A percentile compares a stretch with the other conserved stretches of the same genome.
Evolutionary conservation across 2,329 filamentous ascomycete genomes (phyloP).

Genomic region (Hymenoscyphus fraxineus): DNA sequence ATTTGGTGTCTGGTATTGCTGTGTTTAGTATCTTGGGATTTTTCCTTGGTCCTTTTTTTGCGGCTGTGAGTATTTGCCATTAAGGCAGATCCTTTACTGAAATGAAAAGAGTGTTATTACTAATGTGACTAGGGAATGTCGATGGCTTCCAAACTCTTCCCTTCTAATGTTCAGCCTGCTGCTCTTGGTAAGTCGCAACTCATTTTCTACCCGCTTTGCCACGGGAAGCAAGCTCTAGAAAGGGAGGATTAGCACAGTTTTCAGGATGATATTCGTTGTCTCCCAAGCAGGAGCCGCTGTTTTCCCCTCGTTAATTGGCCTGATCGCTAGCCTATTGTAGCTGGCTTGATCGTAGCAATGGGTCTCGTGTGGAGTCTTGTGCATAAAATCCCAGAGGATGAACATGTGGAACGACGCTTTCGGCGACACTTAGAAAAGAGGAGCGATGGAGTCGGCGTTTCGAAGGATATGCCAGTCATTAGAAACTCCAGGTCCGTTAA

Average conservation of each 20-base stretch:
- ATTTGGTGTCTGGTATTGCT: slow-evolving; percentile 48
- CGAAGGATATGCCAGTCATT: neutral
- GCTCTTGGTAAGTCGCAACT: neutral
- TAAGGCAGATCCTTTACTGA: neutral
- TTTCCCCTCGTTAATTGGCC: slow-evolving; percentile 53
- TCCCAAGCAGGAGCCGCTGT: slow-evolving; percentile 53
- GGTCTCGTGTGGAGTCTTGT: slow-evolving; percentile 46
- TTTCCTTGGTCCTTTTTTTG: slow-evolving; percentile 56
- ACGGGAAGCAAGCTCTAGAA: no score
- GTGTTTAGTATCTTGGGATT: slow-evolving; percentile 53
- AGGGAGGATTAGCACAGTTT: neutral
- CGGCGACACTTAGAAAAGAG: neutral
- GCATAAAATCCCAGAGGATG: slow-evolving; percentile 14
- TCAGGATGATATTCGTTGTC: slow-evolving; percentile 37
- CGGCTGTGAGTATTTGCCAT: slow-evolving; percentile 42
- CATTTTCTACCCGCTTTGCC: no score
- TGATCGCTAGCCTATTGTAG: slow-evolving; percentile 50
- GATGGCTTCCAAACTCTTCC: neutral
- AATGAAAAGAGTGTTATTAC: neutral
- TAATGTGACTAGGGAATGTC: neutral
- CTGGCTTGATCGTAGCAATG: slow-evolving; percentile 45
- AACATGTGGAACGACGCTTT: neutral
- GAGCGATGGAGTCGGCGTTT: neutral
- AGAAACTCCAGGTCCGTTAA: no score
- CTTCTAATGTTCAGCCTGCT: neutral